Evolutionary conservation across 1,284 basidiomycete genomes (phyloP), one percentile per base, ranked within the genome.

Genomic region (Stygiomarasmius scandens): DNA sequence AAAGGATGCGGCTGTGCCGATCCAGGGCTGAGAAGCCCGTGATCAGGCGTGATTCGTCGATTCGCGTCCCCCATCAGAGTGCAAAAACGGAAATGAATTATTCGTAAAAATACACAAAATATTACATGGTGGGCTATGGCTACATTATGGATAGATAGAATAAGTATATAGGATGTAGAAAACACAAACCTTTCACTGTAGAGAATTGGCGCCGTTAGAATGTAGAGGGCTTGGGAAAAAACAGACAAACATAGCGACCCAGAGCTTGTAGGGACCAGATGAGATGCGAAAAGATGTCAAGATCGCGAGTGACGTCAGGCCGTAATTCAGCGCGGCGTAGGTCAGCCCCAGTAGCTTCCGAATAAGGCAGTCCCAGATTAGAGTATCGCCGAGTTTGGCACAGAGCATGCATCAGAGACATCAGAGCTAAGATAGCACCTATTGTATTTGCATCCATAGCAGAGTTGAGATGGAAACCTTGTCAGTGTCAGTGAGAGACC

Each of bases 301-400:
- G 38, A 54, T 46, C 41, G 41, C 34, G 43, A 19, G 52, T 54
- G 52, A 54, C 52, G 52, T 54, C 52, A 54, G 52, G 25, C n/a
- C 14, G 52, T 54, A 47, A 25, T 27, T 10, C 34, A 47, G 24
- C 27, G 44, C 43, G 27, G 25, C 52, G 43, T 54, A n/a, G 23
- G 23, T 19, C 44, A 11, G 11, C 38, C 38, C 38, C n/a, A 16
- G 14, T 5, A 41, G 22, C 12, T 46, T 25, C 29, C 44, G 32
- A 25, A 43, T 45, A 11, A 6, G 29, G 25, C n/a, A 53, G 22
- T 12, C 32, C 52, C 29, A 54, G 22, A 27, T 38, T 36, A n/a
- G 32, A 16, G 51, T 41, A 14, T 22, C 32, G n/a, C 25, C 32
- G 14, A 24, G 46, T 24, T 14, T 14, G 24, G 48, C 48, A 49